Evolutionary conservation across 116 monocot species (phyloP).

Genomic region (Cymodocea nodosa): DNA sequence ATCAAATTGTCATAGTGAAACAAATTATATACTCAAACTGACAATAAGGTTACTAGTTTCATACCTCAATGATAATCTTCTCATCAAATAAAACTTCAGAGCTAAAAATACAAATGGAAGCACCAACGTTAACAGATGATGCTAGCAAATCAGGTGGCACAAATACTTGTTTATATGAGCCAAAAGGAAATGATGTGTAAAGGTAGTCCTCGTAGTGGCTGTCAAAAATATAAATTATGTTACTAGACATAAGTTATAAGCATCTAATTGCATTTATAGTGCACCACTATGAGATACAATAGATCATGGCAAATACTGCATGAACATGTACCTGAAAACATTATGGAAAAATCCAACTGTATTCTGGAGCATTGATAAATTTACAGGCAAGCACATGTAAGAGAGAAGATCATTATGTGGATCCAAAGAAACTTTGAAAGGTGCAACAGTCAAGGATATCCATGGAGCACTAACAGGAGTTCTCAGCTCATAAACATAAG

Average conservation of each 20-base stretch:
- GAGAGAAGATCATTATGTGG: slow-evolving; percentile 48
- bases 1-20: too few relatives aligned
- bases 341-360: slow-evolving; percentile 79
- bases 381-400: slow-evolving; percentile 58
- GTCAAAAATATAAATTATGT: slow-evolving; percentile 17
- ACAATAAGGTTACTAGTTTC: background rate
- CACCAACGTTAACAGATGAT: slow-evolving; percentile 61
- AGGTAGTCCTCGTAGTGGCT: slow-evolving; percentile 96
- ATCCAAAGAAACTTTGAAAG: slow-evolving; percentile 81
- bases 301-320: too few relatives aligned
- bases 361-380: slow-evolving; percentile 63
- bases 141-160: slow-evolving; percentile 53
- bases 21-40: background rate
- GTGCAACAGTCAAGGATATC: slow-evolving; percentile 88
- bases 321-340: slow-evolving; percentile 51
- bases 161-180: slow-evolving; percentile 93
- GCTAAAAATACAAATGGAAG: slow-evolving; percentile 70
- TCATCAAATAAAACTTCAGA: slow-evolving; percentile 82
- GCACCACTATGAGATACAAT: too few relatives aligned
- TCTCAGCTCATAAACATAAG: slow-evolving; percentile 70
- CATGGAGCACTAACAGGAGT: slow-evolving; percentile 65
- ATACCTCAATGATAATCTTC: slow-evolving; percentile 82
- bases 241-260: background rate
- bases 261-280: background rate
- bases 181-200: slow-evolving; percentile 72